Evolutionary conservation across 2,329 filamentous ascomycete genomes (phyloP).

Genomic region (Trichophyton rubrum): DNA sequence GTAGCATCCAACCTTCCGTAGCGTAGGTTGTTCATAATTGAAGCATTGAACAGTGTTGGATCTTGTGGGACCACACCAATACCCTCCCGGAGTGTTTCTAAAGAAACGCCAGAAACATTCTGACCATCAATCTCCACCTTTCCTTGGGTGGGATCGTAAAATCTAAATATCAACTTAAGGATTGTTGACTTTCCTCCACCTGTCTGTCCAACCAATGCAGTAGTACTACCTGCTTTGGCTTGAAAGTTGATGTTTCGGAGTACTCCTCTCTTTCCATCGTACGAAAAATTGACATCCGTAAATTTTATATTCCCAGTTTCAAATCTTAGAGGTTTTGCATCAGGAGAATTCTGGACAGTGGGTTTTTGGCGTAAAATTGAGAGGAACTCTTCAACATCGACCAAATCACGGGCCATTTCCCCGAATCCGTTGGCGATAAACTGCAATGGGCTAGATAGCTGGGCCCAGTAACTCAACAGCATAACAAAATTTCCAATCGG

Average conservation of each 20-base stretch:
- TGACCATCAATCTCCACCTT: constrained; percentile 42
- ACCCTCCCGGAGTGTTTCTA: constrained; percentile 45
- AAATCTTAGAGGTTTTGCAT: constrained; percentile 29
- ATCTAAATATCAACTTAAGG: constrained; percentile 43
- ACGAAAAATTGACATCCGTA: constrained; percentile 40
- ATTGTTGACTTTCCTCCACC: constrained; percentile 48
- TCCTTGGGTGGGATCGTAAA: constrained; percentile 41
- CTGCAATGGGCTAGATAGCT: constrained; percentile 38
- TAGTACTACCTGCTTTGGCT: constrained; percentile 38
- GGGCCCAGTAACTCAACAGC: constrained; percentile 52
- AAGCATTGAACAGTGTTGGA: constrained; percentile 51
- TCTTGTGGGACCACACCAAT: constrained; percentile 56
- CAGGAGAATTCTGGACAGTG: constrained; percentile 29
- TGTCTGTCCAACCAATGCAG: constrained; percentile 46
- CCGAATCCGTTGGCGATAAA: constrained; percentile 40
- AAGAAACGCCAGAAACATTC: constrained; percentile 46
- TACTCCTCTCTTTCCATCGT: constrained; percentile 38
- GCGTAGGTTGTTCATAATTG: constrained; percentile 51
- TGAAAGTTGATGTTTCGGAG: constrained; percentile 38
- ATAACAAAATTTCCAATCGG: constrained; percentile 52
- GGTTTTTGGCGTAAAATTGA: constrained; percentile 39
- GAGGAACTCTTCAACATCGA: constrained; percentile 48
- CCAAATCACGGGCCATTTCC: constrained; percentile 41
- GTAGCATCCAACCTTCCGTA: constrained; percentile 52
- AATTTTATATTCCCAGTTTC: constrained; percentile 37